Conservation (phyloP, 306 rosid genomes). For the Trifolium pratense region DNA sequence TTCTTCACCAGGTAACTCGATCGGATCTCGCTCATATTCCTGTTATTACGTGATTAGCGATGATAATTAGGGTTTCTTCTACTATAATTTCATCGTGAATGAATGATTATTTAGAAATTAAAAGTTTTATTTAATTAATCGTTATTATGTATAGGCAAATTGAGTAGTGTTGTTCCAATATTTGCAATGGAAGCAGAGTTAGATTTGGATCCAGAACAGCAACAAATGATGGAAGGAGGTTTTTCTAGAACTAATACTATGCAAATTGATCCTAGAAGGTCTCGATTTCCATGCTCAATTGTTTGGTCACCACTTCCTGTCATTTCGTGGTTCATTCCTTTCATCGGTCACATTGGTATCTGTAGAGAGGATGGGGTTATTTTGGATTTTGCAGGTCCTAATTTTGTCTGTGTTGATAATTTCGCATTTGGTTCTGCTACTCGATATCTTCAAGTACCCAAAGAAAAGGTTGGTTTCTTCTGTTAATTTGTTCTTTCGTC, state of each 20-base stretch:
- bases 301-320: slow-evolving; percentile 99
- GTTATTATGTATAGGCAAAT: slow-evolving; percentile 19
- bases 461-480: slow-evolving; percentile 62
- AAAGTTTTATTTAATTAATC: not conserved
- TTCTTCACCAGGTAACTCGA: slow-evolving; percentile 34
- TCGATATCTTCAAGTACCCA: slow-evolving; percentile 73
- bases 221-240: slow-evolving; percentile 54
- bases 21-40: not conserved
- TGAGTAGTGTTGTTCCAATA: slow-evolving; percentile 37
- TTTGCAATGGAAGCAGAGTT: slow-evolving; percentile 64
- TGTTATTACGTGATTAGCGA: not conserved
- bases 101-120: not conserved
- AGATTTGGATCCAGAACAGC: slow-evolving; percentile 59
- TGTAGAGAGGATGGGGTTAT: slow-evolving; percentile 97
- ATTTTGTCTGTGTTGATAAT: slow-evolving; percentile 81
- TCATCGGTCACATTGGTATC: slow-evolving; percentile 92
- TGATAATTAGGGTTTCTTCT: slow-evolving; percentile 23
- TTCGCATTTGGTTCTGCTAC: slow-evolving; percentile 88
- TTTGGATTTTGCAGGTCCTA: slow-evolving; percentile 98
- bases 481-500: not conserved
- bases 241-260: slow-evolving; percentile 42
- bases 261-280: slow-evolving; percentile 74
- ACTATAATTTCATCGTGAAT: not conserved
- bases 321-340: slow-evolving; percentile 91
- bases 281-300: slow-evolving; percentile 88